Conservation (phyloP, 371 early-diverging fungal genomes). For the Umbelopsis sp. region DNA sequence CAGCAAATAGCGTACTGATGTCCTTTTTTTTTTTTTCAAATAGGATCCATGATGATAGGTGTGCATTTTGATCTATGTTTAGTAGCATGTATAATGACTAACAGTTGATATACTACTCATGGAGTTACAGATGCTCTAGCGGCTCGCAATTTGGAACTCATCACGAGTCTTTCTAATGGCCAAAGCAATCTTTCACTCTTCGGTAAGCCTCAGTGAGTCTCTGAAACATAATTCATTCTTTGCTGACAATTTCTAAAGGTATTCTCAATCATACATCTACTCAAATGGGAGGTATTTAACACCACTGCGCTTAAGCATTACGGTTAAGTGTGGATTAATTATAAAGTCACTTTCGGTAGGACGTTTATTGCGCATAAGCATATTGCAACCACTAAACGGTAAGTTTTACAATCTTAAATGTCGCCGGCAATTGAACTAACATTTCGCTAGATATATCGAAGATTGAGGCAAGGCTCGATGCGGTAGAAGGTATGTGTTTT, state of each 20-base stretch:
- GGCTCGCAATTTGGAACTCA: slow-evolving; percentile 70
- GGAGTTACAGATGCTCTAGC: slow-evolving; percentile 48
- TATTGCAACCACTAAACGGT: slow-evolving; percentile 71
- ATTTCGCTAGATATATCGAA: slow-evolving; percentile 29
- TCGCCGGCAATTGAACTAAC: neutral
- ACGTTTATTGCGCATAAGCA: slow-evolving; percentile 71
- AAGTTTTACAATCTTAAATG: slow-evolving; percentile 3
- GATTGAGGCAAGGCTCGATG: slow-evolving; percentile 51
- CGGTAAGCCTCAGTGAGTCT: slow-evolving; percentile 13
- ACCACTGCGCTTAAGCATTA: neutral
- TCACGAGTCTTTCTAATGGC: slow-evolving; percentile 36
- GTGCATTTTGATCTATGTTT: too few species aligned
- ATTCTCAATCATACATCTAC: slow-evolving; percentile 67
- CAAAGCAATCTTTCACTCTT: slow-evolving; percentile 55
- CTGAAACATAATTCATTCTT: neutral
- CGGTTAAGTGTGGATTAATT: neutral
- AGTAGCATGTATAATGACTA: neutral
- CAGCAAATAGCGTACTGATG: neutral
- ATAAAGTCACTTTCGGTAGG: slow-evolving; percentile 22
- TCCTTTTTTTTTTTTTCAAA: neutral
- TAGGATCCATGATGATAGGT: slow-evolving; percentile 68
- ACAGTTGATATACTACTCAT: neutral
- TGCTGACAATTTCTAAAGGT: slow-evolving; percentile 17
- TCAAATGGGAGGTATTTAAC: slow-evolving; percentile 61
- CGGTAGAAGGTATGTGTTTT: slow-evolving; percentile 48